Conservation (phyloP, 768 basidiomycete species). For the Boletus pseudopeckii region DNA sequence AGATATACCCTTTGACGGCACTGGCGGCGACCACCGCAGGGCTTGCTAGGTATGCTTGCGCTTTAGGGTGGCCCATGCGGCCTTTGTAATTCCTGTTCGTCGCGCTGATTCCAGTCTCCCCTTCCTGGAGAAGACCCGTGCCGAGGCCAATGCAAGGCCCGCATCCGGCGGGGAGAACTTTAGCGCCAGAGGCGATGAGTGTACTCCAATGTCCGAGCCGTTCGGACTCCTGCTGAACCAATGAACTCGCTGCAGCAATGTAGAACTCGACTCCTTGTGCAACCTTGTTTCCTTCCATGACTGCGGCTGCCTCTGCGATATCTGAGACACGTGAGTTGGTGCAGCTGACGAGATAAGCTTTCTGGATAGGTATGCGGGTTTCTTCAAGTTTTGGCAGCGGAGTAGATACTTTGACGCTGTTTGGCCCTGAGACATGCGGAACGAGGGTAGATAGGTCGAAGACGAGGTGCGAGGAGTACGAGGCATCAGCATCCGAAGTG, state of each 20-base stretch:
- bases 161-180: slow-evolving; percentile 90
- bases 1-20: slow-evolving; percentile 89
- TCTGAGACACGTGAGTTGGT: slow-evolving; percentile 97
- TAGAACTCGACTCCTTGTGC: slow-evolving; percentile 94
- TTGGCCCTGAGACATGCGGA: slow-evolving; percentile 95
- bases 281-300: slow-evolving; percentile 76
- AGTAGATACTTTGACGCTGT: slow-evolving; percentile 96
- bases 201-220: slow-evolving; percentile 82
- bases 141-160: slow-evolving; percentile 98
- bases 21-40: slow-evolving; percentile 97
- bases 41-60: slow-evolving; percentile 92
- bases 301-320: slow-evolving; percentile 87
- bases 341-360: slow-evolving; percentile 97
- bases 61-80: slow-evolving; percentile 94
- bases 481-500: slow-evolving; percentile 69
- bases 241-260: slow-evolving; percentile 91
- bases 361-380: slow-evolving; percentile 78
- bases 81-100: slow-evolving; percentile 99
- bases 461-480: slow-evolving; percentile 83
- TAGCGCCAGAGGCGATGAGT: slow-evolving; percentile 85
- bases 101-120: slow-evolving; percentile 93
- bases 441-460: slow-evolving; percentile 93
- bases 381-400: slow-evolving; percentile 82
- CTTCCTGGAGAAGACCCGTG: slow-evolving; percentile 88
- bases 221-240: slow-evolving; percentile 90